Evolutionary conservation across 306 rosid genomes (phyloP), one percentile per base, ranked within the genome.

Genomic region (Luffa acutangula): DNA sequence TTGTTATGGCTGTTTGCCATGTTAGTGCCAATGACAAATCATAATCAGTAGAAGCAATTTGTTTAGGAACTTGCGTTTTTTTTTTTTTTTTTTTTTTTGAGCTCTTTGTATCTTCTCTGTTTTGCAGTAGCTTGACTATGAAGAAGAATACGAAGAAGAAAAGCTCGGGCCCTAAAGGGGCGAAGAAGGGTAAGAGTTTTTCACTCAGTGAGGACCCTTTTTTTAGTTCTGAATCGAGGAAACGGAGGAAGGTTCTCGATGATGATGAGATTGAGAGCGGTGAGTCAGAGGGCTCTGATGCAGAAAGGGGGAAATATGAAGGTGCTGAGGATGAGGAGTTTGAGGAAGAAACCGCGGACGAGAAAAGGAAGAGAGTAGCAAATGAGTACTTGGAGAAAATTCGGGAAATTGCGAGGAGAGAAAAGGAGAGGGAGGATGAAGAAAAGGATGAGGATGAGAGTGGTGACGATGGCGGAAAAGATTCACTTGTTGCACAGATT

Each of bases 321-420:
- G 86, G 48, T 4, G 74, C 39, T 1, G 84, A 78, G 4, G 82
- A 52, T 31, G 87, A 48, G 36, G 86, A 65, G 51, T 39, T 73
- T 20, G 81, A 66, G 78, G 88, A 85, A 58, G 98, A 93, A 77
- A 95, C 94, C 3, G 87, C 80, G 2, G 97, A 74, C 5, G 99
- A 95, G 86, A 85, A 81, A 9, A 86, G 92, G 89, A 89, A 88
- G 91, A 79, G 96, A 79, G 33, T 91, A 41, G 92, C 97, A 0
- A 76, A 57, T 33, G 92, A 89, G 41, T 83, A 80, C 74, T 48
- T 93, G 85, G 84, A 58, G 39, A 89, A 45, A 81, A 57, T 84
- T 71, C 83, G 88, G 3, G 80, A 81, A 7, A 82, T 87, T 64
- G 85, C 81, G 6, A 79, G 73, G 87, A 90, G 79, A 79, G 78